phyloP scores from a whole-genome alignment of 2,329 filamentous ascomycete species.

The Kalaharituber pfeilii region DNA sequence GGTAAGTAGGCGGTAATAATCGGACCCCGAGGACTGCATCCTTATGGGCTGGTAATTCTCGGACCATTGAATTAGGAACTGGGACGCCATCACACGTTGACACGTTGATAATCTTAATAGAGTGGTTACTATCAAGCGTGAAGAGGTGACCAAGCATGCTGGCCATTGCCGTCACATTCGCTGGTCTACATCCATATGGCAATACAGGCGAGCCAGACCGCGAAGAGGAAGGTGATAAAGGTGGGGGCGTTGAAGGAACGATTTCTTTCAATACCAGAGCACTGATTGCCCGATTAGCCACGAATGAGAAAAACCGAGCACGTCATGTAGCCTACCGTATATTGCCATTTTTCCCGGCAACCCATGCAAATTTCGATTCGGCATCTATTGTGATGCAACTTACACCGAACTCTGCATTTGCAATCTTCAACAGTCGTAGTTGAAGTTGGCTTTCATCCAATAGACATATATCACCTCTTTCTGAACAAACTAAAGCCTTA shows the following conservation, averaged over 20 bases:
- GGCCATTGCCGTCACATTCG: constrained; percentile 42
- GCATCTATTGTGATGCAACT: constrained; percentile 28
- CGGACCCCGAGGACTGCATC: constrained; percentile 58
- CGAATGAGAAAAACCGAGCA: background rate
- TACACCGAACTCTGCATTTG: constrained; percentile 29
- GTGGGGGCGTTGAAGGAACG: constrained; percentile 22
- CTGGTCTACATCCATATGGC: constrained; percentile 20
- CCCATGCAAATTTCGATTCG: constrained; percentile 25
- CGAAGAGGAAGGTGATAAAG: constrained; percentile 22
- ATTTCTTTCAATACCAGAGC: constrained; percentile 22
- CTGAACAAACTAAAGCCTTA: constrained; percentile 68
- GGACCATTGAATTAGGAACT: constrained; percentile 24
- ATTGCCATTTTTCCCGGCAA: constrained; percentile 27
- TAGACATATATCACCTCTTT: constrained; percentile 75
- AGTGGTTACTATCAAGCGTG: constrained; percentile 56
- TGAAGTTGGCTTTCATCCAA: constrained; percentile 50
- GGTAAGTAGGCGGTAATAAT: constrained; percentile 42
- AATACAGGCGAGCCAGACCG: constrained; percentile 22
- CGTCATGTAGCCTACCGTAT: constrained; percentile 24
- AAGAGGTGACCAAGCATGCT: constrained; percentile 50
- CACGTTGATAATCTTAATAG: constrained; percentile 44
- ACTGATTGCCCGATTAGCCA: too few relatives aligned
- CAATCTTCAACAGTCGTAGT: constrained; percentile 36
- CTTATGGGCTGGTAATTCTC: constrained; percentile 41
- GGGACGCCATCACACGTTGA: constrained; percentile 21